phyloP scores from a whole-genome alignment of 805 yeast genomes.

The Pichia membranifaciens region DNA sequence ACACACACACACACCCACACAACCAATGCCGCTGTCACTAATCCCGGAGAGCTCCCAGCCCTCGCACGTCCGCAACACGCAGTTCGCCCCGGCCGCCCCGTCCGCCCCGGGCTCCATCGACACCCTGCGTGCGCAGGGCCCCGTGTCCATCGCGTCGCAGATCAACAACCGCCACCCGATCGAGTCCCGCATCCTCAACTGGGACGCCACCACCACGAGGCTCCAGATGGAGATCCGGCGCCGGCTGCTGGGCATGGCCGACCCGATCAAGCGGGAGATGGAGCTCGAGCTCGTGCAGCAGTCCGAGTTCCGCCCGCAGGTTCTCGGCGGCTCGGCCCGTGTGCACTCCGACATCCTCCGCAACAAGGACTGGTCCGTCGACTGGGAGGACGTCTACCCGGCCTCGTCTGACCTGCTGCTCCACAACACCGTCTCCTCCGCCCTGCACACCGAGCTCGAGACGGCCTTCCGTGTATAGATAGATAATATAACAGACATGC shows the following conservation, averaged over 20 bases:
- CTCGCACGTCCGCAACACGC: constrained; percentile 44
- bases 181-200: constrained; percentile 64
- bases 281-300: constrained; percentile 69
- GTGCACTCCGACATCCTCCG: constrained; percentile 59
- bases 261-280: constrained; percentile 88
- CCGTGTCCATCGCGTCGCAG: constrained; percentile 51
- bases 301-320: constrained; percentile 62
- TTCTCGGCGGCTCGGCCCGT: constrained; percentile 52
- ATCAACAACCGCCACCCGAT: constrained; percentile 81
- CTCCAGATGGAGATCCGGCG: constrained; percentile 72
- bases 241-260: constrained; percentile 86
- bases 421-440: not conserved
- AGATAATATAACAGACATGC: too few relatives aligned
- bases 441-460: constrained; percentile 7
- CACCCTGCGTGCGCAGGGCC: constrained; percentile 61
- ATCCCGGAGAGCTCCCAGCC: constrained; percentile 48
- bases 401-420: not conserved
- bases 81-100: constrained; percentile 50
- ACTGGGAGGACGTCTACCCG: constrained; percentile 87
- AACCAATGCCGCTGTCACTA: constrained; percentile 35
- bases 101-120: constrained; percentile 71
- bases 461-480: not conserved
- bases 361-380: constrained; percentile 71
- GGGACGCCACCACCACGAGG: constrained; percentile 74
- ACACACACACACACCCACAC: not conserved